A percentile compares a stretch with the other conserved stretches of the same genome.
Evolutionary conservation across 257 asterid genomes (phyloP).

Genomic region (Orobanche coerulescens): DNA sequence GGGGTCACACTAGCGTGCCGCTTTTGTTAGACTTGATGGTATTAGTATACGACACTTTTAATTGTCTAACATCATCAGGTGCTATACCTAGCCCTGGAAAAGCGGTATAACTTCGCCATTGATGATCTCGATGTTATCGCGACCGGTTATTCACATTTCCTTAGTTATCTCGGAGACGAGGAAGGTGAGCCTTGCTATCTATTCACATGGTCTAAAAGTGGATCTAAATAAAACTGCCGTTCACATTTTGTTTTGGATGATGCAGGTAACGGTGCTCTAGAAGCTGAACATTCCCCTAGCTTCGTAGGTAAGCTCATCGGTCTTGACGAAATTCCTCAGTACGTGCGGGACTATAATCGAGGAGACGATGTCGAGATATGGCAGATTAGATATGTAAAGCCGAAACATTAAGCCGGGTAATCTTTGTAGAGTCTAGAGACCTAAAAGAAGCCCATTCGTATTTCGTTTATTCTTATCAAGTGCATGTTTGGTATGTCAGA

Average conservation of each 20-base stretch:
- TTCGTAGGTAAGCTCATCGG: slow-evolving; percentile 49
- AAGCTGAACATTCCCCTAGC: slow-evolving; percentile 17
- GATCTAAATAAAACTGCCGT: not conserved
- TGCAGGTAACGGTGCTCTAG: slow-evolving; percentile 33
- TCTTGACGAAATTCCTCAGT: slow-evolving; percentile 59
- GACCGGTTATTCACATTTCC: slow-evolving; percentile 79
- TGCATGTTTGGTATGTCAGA: too few relatives aligned
- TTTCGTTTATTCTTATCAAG: too few relatives aligned
- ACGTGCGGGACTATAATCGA: slow-evolving; percentile 55
- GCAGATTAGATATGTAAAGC: slow-evolving; percentile 45
- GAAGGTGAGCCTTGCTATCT: slow-evolving; percentile 32
- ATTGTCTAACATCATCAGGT: slow-evolving; percentile 38
- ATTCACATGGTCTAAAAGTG: not conserved
- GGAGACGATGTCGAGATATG: slow-evolving; percentile 81
- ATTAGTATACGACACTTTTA: slow-evolving; percentile 3
- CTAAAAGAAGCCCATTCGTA: too few relatives aligned
- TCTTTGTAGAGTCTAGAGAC: too few relatives aligned
- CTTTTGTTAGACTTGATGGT: too few relatives aligned
- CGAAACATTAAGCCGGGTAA: slow-evolving; percentile 12
- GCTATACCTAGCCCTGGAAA: slow-evolving; percentile 80
- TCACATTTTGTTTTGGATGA: slow-evolving; percentile 8
- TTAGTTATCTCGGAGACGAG: slow-evolving; percentile 35
- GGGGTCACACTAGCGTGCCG: too few relatives aligned
- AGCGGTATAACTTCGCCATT: slow-evolving; percentile 82
- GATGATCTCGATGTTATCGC: slow-evolving; percentile 85